Evolutionary conservation across 768 basidiomycete species (phyloP), one percentile per base, ranked within the genome.

Genomic region (Termitomyces sp.): DNA sequence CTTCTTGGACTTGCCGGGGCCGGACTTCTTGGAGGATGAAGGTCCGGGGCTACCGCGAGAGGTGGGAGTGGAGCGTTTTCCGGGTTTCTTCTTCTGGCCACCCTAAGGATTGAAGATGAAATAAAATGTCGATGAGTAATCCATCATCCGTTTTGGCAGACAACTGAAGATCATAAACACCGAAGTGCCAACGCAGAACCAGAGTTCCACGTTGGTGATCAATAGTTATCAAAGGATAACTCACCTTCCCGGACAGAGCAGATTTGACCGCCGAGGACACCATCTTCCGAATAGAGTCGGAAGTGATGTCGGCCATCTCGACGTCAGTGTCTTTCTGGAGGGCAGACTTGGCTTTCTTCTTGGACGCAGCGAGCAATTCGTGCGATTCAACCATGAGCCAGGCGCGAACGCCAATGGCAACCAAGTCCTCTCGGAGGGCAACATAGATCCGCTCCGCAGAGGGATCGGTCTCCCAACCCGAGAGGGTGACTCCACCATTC

Each of bases 401-500:
- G 14, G 45, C 45, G 11, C 10, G 45, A n/a, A 45, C n/a, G 2
- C 45, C 45, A 8, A 45, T 45, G 0, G 28, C 2, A 5, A 12
- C 45, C 28, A 45, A 7, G 11, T 45, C 45, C 2, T 2, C 7
- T 0, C 3, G 4, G 2, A 45, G 28, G 28, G 11, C 6, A 1
- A 11, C 5, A 28, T 19, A 45, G 3, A 32, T 28, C 28, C 1
- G 8, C 15, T 10, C 6, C 4, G 45, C 45, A 6, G n/a, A 4
- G 2, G 45, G 45, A 1, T 45, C 28, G 2, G 11, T 2, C 1
- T 9, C 10, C 45, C 45, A 45, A 0, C 17, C 14, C 2, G 8
- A 10, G 4, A 45, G 5, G 0, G 0, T 3, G 3, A 2, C 5
- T 9, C 15, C 28, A 0, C 28, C 28, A 12, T n/a, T 17, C 2